A percentile compares a stretch with the other conserved stretches of the same genome.
phyloP scores from a whole-genome alignment of 768 basidiomycete species.

The Steccherinum ochraceum region DNA sequence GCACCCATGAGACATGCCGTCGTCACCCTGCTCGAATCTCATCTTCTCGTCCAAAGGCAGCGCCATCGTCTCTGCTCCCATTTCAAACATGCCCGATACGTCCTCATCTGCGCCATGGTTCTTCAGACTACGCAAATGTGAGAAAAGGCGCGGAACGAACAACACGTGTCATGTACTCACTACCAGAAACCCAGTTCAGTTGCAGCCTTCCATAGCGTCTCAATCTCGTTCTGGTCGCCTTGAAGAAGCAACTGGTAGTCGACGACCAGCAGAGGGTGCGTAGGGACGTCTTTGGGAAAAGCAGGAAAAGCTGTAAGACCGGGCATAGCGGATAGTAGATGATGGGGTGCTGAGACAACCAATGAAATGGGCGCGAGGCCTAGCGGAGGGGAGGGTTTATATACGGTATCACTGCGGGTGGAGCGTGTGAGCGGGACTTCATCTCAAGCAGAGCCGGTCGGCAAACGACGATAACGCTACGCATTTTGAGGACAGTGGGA shows the following conservation, averaged over 20 bases:
- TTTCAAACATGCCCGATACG: conserved; percentile 31
- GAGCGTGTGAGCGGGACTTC: too few relatives aligned
- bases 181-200: conserved; percentile 50
- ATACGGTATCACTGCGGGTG: too few relatives aligned
- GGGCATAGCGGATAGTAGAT: conserved; percentile 21
- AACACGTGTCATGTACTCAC: conserved; percentile 28
- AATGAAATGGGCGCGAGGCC: too few relatives aligned
- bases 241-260: conserved; percentile 34
- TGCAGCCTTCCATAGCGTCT: conserved; percentile 40
- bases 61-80: conserved; percentile 33
- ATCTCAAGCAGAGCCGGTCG: too few relatives aligned
- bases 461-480: too few relatives aligned
- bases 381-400: too few relatives aligned
- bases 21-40: conserved; percentile 35
- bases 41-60: conserved; percentile 35
- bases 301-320: conserved; percentile 26
- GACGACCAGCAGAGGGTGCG: conserved; percentile 40
- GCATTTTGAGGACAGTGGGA: too few relatives aligned
- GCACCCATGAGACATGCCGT: conserved; percentile 31
- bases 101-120: conserved; percentile 33
- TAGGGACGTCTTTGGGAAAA: conserved; percentile 38
- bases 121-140: conserved; percentile 24
- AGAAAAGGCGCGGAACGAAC: background rate
- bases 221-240: conserved; percentile 31
- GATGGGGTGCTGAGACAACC: too few relatives aligned